Evolutionary conservation across 177 flowering plant genomes (phyloP).

Genomic region (Telopea speciosissima): DNA sequence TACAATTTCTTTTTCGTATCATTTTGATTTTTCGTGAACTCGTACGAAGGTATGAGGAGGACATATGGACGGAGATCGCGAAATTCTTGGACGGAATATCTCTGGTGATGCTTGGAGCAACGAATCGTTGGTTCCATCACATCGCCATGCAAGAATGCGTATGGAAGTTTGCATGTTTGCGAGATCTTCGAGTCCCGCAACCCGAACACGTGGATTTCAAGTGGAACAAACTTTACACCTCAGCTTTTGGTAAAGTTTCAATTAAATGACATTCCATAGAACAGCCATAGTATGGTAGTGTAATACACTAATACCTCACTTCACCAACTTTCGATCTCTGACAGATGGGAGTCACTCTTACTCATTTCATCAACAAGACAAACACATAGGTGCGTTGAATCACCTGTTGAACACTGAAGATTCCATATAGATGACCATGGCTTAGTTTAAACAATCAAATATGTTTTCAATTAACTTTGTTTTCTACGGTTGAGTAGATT

Average conservation of each 20-base stretch:
- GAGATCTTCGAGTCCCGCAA: conserved; percentile 75
- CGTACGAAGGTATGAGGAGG: conserved; percentile 53
- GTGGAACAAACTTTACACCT: conserved; percentile 69
- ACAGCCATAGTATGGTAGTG: not conserved
- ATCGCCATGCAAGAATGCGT: conserved; percentile 54
- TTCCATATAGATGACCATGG: too few relatives aligned
- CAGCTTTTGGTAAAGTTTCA: conserved; percentile 53
- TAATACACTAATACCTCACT: not conserved
- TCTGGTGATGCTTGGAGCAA: conserved; percentile 63
- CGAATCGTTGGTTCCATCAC: conserved; percentile 63
- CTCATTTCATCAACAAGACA: conserved; percentile 62
- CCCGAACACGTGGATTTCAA: conserved; percentile 44
- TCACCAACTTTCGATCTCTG: not conserved
- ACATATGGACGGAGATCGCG: conserved; percentile 85
- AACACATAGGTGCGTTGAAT: conserved; percentile 64
- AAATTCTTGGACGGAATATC: conserved; percentile 71
- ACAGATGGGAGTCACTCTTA: conserved; percentile 94
- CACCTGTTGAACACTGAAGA: too few relatives aligned
- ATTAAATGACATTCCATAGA: not conserved
- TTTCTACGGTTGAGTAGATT: conserved; percentile 40
- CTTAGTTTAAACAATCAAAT: not conserved
- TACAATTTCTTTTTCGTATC: too few relatives aligned
- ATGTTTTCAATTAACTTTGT: not conserved
- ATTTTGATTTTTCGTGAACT: not conserved
- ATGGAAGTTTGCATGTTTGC: conserved; percentile 79